Conservation (phyloP, 2,329 filamentous ascomycete species). For the Phialophora macrospora region DNA sequence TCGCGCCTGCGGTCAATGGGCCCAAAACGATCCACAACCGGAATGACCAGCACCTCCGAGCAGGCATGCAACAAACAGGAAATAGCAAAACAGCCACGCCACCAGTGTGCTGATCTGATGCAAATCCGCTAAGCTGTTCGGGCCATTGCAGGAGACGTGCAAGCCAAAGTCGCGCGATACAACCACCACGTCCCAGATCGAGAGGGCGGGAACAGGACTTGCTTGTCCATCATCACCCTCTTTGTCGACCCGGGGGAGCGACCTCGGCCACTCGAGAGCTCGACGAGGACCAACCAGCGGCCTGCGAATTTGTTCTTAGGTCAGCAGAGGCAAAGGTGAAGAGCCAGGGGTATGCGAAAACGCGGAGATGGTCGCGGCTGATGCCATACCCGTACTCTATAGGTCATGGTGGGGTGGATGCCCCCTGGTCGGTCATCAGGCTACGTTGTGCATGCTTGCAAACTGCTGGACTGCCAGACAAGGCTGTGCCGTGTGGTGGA, state of each 20-base stretch:
- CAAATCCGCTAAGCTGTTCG: not conserved
- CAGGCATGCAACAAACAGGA: not conserved
- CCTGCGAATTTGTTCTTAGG: not conserved
- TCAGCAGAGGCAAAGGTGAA: constrained; percentile 2
- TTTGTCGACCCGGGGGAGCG: not conserved
- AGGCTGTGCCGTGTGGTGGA: not conserved
- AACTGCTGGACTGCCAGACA: not conserved
- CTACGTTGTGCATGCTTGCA: not conserved
- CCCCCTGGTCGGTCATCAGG: not conserved
- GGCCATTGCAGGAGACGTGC: no score
- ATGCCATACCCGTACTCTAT: not conserved
- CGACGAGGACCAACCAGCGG: not conserved
- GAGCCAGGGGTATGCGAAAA: not conserved
- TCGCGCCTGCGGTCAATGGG: not conserved
- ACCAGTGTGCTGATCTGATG: not conserved
- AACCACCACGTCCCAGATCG: not conserved
- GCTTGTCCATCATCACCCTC: not conserved
- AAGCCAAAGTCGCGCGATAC: not conserved
- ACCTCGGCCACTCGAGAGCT: not conserved
- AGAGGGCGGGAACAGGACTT: not conserved
- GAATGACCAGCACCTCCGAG: not conserved
- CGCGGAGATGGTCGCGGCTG: constrained; percentile 10
- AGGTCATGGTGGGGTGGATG: constrained; percentile 4
- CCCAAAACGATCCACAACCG: not conserved
- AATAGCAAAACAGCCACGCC: not conserved